phyloP scores from a whole-genome alignment of 805 yeast genomes.

The Debaryomyces castellii region DNA sequence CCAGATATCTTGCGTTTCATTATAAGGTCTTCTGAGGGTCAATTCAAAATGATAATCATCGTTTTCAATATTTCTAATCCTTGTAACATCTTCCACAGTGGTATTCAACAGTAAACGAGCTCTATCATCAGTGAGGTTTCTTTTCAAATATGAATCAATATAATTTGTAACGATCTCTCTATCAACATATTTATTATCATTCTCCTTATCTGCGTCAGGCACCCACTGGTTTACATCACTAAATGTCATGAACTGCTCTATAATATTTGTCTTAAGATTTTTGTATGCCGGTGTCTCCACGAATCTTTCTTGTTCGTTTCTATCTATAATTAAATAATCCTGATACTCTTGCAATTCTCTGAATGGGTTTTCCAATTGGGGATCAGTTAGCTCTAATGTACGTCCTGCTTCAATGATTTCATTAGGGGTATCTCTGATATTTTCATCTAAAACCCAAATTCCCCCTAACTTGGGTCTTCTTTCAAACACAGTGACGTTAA shows the following conservation, averaged over 20 bases:
- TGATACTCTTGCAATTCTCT: neutral
- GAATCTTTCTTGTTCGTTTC: slow-evolving; percentile 25
- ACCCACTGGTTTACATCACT: slow-evolving; percentile 41
- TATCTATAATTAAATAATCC: neutral
- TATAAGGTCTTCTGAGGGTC: slow-evolving; percentile 16
- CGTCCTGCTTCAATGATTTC: slow-evolving; percentile 21
- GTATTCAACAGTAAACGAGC: slow-evolving; percentile 27
- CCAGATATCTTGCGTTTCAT: slow-evolving; percentile 33
- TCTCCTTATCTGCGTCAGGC: slow-evolving; percentile 15
- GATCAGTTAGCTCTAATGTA: slow-evolving; percentile 21
- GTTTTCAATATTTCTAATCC: slow-evolving; percentile 8
- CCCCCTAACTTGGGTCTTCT: slow-evolving; percentile 43
- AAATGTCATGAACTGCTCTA: slow-evolving; percentile 46
- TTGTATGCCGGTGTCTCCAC: slow-evolving; percentile 28
- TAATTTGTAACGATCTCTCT: slow-evolving; percentile 26
- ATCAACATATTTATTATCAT: slow-evolving; percentile 23
- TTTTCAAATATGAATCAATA: slow-evolving; percentile 24
- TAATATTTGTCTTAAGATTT: slow-evolving; percentile 38
- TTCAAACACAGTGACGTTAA: slow-evolving; percentile 39
- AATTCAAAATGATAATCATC: slow-evolving; percentile 15
- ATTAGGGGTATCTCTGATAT: slow-evolving; percentile 17
- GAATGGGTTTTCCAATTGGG: slow-evolving; percentile 28
- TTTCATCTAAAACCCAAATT: slow-evolving; percentile 38
- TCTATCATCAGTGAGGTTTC: slow-evolving; percentile 15
- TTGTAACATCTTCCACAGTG: slow-evolving; percentile 39